Base-by-base conservation (phyloP, 1,284 basidiomycete species). In the Erythrobasidium hasegawianum region DNA sequence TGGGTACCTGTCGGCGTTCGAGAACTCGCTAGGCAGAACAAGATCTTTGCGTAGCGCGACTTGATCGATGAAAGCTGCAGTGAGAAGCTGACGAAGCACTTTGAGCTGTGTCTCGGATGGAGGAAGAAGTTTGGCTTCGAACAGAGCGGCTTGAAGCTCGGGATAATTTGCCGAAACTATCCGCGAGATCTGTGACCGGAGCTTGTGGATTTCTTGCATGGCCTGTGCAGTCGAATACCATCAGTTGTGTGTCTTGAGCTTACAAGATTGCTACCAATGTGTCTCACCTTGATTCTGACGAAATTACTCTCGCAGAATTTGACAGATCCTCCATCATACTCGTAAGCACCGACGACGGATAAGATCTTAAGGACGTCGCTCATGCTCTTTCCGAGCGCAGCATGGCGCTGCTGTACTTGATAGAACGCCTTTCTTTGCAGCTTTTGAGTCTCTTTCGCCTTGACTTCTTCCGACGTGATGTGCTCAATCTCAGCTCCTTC, bases 131-230 rank as follows among this genome's bases (percentile, higher is more conserved):
- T 85, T 84, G 2, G 81, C 80, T 2, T 80, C 77, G 71, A 88
- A 86, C 10, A 43, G 24, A 11, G 83, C 82, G 1, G 83, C 79
- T 65, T 86, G 81, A 7, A 82, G 77, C 4, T 81, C 82, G 0
- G 86, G 82, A 72, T 89, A 89, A 73, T 87, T 85, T 24, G 82
- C 79, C 62, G 83, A 81, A 1, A 93, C 88, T 59, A 96, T 93
- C 71, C 82, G 85, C 72, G 84, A 89, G 67, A 97, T 88, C 75
- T 97, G 96, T 0, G 85, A 83, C 43, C 94, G 86, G n/a, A 99
- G 82, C 77, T 98, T 97, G 78, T 95, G 94, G 47, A 97, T 96
- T 79, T 99, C 96, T 78, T 97, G 90, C 94, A 99, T 98, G 0
- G 93, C 90, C 90, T 95, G 69, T 3, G 16, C 20, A 53, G 13